Base-by-base conservation (phyloP, 768 basidiomycete genomes). In the Russula compacta region DNA sequence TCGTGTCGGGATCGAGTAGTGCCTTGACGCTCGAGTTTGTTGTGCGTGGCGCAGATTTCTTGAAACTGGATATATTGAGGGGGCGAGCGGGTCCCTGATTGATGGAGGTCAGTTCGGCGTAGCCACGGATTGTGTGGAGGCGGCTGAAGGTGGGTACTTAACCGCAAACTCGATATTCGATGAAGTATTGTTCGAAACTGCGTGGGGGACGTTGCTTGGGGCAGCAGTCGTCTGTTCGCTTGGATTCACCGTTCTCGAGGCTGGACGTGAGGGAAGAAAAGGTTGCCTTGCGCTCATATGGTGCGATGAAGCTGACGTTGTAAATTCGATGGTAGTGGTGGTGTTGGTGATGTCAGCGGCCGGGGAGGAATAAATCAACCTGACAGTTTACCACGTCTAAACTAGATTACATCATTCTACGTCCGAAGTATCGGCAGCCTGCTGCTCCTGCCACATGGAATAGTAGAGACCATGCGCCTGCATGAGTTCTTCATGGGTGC, bases 401-500 rank as follows among this genome's bases (percentile, higher is more conserved):
- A 19, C 21, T 38, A 48, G 6, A 36, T 44, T 43, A 50, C 35
- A 58, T 53, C 36, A 58, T 58, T 53, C 56, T 58, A 63, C 61
- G n/a, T 66, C 66, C 15, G 56, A 39, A 19, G 39, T 35, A 21
- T 71, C 70, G 29, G 73, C 72, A 3, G 82, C 83, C 68, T 93
- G 90, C 69, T 87, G 90, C 69, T 87, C 81, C 51, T 81, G 73
- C 91, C 91, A 93, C 89, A 93, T 89, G 63, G 83, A 80, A 61
- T 82, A 74, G 71, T 93, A 93, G 60, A 92, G 69, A 1, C 90
- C 88, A 14, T 82, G 82, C 14, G 73, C 72, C 24, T 77, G 81
- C 72, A 98, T 75, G 17, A 98, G 76, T 70, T 92, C 85, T 40
- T 92, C 88, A 70, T 98, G 97, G 0, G 91, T 93, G 11, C 97